Evolutionary conservation across 2,329 filamentous ascomycete species (phyloP).

Genomic region (Aspergillus viridinutans): DNA sequence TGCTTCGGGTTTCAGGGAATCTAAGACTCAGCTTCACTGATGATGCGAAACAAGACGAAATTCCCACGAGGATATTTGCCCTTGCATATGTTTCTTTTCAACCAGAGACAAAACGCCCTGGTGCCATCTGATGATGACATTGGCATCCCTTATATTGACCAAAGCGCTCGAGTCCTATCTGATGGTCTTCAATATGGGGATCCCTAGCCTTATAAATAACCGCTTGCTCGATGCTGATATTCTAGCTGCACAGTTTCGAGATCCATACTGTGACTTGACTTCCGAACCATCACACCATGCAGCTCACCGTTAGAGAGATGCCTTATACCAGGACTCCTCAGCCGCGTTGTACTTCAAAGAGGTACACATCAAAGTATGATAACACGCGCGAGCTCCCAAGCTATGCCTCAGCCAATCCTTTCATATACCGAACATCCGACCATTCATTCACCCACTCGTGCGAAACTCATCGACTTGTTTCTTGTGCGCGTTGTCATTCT

Average conservation of each 20-base stretch:
- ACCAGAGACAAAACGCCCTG: background rate
- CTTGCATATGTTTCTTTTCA: background rate
- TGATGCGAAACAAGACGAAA: background rate
- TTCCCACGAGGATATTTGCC: background rate
- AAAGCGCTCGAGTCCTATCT: background rate
- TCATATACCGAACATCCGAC: conserved; percentile 13
- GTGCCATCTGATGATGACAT: background rate
- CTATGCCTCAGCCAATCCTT: conserved; percentile 20
- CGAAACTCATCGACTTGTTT: conserved; percentile 11
- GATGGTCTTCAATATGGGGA: background rate
- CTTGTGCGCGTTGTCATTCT: conserved; percentile 16
- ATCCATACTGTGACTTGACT: background rate
- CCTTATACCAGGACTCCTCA: conserved; percentile 2
- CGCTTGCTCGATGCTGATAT: background rate
- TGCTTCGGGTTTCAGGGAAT: background rate
- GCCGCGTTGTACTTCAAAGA: background rate
- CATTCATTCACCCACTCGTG: conserved; percentile 22
- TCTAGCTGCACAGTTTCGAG: background rate
- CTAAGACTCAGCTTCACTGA: background rate
- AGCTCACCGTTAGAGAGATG: background rate
- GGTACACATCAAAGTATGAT: conserved; percentile 2
- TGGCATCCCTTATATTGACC: background rate
- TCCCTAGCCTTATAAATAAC: background rate
- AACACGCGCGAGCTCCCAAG: conserved; percentile 11
- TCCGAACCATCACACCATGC: background rate